Conservation (phyloP, 2,329 filamentous ascomycete genomes). For the Claviceps sp. region DNA sequence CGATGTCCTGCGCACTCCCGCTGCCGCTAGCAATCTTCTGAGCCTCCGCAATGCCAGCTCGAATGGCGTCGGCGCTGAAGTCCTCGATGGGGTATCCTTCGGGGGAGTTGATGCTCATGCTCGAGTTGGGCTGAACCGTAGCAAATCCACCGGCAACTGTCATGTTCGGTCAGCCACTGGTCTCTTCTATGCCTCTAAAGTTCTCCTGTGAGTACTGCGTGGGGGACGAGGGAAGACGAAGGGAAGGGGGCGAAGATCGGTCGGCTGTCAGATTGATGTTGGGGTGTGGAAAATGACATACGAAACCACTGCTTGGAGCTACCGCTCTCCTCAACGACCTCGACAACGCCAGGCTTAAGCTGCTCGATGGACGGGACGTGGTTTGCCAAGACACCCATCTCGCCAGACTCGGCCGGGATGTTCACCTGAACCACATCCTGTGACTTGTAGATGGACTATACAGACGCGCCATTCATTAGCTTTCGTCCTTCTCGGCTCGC, state of each 20-base stretch:
- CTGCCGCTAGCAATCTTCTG: slow-evolving; percentile 85
- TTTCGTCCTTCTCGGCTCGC: slow-evolving; percentile 12
- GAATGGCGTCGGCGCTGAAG: slow-evolving; percentile 85
- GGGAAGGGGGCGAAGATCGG: background rate
- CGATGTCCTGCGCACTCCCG: slow-evolving; percentile 93
- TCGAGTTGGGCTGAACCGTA: slow-evolving; percentile 86
- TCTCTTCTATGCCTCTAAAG: background rate
- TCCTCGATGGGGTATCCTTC: slow-evolving; percentile 92
- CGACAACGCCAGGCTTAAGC: slow-evolving; percentile 89
- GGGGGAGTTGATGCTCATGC: slow-evolving; percentile 94
- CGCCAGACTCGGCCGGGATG: slow-evolving; percentile 92
- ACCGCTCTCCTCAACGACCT: slow-evolving; percentile 88
- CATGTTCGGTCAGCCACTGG: slow-evolving; percentile 6
- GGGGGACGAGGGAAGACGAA: no score
- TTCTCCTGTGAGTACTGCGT: background rate
- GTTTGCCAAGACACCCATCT: slow-evolving; percentile 98
- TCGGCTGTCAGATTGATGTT: background rate
- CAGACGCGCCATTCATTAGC: slow-evolving; percentile 40
- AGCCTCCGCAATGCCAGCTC: slow-evolving; percentile 81
- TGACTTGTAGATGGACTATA: slow-evolving; percentile 55
- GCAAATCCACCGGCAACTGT: slow-evolving; percentile 93
- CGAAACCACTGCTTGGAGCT: slow-evolving; percentile 94
- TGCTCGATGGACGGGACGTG: slow-evolving; percentile 99
- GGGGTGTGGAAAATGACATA: slow-evolving; percentile 36
- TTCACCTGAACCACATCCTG: slow-evolving; percentile 85